A percentile compares a stretch with the other conserved stretches of the same genome.
These are phyloP conservation scores for Ananas comosus DNA, from an alignment of 176 grass and related monocot species.

Conservation along the genomic window DNA sequence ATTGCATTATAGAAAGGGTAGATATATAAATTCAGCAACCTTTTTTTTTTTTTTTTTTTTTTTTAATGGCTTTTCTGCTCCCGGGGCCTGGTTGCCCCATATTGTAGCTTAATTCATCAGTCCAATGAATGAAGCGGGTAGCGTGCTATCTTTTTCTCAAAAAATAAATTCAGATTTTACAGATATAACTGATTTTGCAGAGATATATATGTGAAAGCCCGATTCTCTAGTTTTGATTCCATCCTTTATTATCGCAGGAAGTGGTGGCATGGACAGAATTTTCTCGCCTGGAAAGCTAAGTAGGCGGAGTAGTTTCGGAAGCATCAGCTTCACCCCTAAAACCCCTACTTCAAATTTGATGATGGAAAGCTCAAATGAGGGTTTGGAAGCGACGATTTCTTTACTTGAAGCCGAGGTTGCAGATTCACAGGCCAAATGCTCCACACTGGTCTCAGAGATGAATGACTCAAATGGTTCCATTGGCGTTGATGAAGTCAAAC, in stretches of 20 bases:
- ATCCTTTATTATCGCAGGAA: slow-evolving; percentile 40
- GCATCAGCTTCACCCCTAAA: slow-evolving; percentile 39
- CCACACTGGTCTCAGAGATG: slow-evolving; percentile 33
- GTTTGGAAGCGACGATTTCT: slow-evolving; percentile 55
- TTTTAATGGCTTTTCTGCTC: too few relatives aligned
- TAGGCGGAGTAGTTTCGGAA: slow-evolving; percentile 82
- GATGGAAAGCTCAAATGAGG: slow-evolving; percentile 29
- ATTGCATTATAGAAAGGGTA: too few relatives aligned
- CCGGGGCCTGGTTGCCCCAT: too few relatives aligned
- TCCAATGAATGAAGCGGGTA: too few relatives aligned
- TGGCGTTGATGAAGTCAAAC: slow-evolving; percentile 30
- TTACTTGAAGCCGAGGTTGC: slow-evolving; percentile 57
- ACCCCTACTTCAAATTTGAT: slow-evolving; percentile 39
- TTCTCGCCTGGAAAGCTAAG: slow-evolving; percentile 60
- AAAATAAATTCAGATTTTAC: not conserved
- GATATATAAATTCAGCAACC: not conserved
- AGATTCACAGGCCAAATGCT: slow-evolving; percentile 66
- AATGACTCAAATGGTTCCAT: slow-evolving; percentile 28
- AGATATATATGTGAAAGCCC: not conserved
- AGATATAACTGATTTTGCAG: not conserved
- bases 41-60: too few relatives aligned
- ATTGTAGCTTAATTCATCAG: too few relatives aligned
- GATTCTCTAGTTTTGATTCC: not conserved
- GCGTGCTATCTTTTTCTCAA: too few relatives aligned
- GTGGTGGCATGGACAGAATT: slow-evolving; percentile 58